A percentile compares a stretch with the other conserved stretches of the same genome.
These are phyloP conservation scores for Graphilbum fragrans DNA, from an alignment of 2,329 filamentous ascomycete genomes.

Conservation along the genomic window DNA sequence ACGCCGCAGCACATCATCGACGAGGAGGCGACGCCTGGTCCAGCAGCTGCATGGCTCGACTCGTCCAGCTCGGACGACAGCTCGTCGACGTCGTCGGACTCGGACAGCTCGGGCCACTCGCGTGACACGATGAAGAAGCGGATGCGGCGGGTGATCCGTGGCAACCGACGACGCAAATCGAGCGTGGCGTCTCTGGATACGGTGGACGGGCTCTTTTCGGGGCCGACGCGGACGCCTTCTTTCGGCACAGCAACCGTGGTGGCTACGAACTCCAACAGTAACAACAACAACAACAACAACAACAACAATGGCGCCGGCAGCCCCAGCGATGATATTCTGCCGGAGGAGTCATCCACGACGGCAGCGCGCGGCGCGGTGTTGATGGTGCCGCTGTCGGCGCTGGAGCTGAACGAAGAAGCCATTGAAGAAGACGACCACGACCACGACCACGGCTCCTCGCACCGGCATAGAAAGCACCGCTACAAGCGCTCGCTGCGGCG, in stretches of 20 bases:
- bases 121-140: constrained; percentile 47
- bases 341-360: constrained; percentile 25
- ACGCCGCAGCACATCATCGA: constrained; percentile 89
- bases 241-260: constrained; percentile 22
- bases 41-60: constrained; percentile 71
- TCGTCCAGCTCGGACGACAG: constrained; percentile 33
- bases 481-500: constrained; percentile 7
- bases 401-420: constrained; percentile 28
- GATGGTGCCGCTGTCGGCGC: constrained; percentile 23
- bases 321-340: constrained; percentile 25
- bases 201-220: constrained; percentile 13
- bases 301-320: too few relatives aligned
- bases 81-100: constrained; percentile 40
- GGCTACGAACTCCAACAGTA: background rate
- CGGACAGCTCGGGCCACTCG: constrained; percentile 37
- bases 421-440: constrained; percentile 36
- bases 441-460: constrained; percentile 31
- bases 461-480: constrained; percentile 19
- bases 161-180: constrained; percentile 38
- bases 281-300: background rate
- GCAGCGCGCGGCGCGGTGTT: constrained; percentile 13
- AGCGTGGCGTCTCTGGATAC: constrained; percentile 51
- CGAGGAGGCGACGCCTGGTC: constrained; percentile 77
- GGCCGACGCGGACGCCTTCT: constrained; percentile 26
- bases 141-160: constrained; percentile 42